phyloP scores from a whole-genome alignment of 305 asterid species.

The Caryopteris hybrid region DNA sequence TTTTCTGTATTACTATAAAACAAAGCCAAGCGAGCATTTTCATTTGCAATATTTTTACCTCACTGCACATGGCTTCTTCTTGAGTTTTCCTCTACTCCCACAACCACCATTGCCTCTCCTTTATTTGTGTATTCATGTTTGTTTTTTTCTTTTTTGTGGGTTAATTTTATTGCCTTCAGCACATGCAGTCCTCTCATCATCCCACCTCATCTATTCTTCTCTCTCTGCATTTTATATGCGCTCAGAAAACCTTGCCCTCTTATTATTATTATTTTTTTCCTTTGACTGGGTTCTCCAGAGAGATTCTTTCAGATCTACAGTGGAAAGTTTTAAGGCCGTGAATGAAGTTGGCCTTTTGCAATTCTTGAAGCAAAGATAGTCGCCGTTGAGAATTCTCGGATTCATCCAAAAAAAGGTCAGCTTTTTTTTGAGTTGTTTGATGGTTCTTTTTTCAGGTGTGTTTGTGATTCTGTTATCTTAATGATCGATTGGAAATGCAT shows the following conservation, averaged over 20 bases:
- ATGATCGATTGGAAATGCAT: slow-evolving; percentile 17
- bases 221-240: no score
- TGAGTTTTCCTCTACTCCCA: slow-evolving; percentile 28
- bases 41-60: slow-evolving; percentile 30
- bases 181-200: slow-evolving; percentile 53
- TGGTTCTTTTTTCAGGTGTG: slow-evolving; percentile 4
- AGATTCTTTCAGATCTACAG: no score
- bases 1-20: not conserved
- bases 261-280: not conserved
- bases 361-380: slow-evolving; percentile 13
- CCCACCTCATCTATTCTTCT: not conserved
- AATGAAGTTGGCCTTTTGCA: not conserved
- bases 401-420: slow-evolving; percentile 27
- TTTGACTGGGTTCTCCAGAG: not conserved
- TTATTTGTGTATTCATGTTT: not conserved
- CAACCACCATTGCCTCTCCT: not conserved
- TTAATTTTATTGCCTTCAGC: slow-evolving; percentile 25
- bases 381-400: slow-evolving; percentile 12
- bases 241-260: no score
- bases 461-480: slow-evolving; percentile 8
- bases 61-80: slow-evolving; percentile 69
- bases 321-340: no score
- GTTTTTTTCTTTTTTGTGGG: not conserved
- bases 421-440: not conserved
- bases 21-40: slow-evolving; percentile 18